phyloP scores from a whole-genome alignment of 2,329 filamentous ascomycete species.

The Aureobasidium pullulans region DNA sequence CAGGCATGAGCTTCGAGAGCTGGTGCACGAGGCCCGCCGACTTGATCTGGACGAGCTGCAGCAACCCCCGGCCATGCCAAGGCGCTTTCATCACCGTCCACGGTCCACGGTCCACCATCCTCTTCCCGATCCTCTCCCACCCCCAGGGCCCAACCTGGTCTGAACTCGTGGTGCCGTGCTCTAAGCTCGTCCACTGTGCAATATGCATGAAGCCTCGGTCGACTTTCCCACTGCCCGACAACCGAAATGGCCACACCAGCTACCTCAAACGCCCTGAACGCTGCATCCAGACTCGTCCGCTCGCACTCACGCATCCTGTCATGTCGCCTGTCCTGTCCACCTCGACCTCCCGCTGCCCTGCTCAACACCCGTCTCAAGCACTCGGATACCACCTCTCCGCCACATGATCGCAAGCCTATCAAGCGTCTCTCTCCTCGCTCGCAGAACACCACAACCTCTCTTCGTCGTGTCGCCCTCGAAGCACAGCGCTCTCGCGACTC shows the following conservation, averaged over 20 bases:
- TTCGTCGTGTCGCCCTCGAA: constrained; percentile 78
- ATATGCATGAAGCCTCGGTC: no score
- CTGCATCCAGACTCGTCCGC: no score
- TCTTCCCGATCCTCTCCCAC: no score
- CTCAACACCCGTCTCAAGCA: not conserved
- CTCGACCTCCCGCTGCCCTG: not conserved
- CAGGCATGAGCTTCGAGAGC: constrained; percentile 22
- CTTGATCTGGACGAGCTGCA: not conserved
- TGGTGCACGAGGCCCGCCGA: not conserved
- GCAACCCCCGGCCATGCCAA: not conserved
- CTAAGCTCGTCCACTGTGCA: no score
- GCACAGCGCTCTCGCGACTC: constrained; percentile 59
- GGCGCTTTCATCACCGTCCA: not conserved
- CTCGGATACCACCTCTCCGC: not conserved
- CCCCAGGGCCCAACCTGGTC: no score
- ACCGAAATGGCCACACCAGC: no score
- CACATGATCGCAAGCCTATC: not conserved
- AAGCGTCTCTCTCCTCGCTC: constrained; percentile 45
- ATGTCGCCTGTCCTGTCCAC: not conserved
- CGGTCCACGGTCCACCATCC: no score
- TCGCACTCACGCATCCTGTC: not conserved
- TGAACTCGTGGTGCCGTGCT: no score
- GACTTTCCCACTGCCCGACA: no score
- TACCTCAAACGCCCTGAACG: not conserved
- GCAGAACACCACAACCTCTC: constrained; percentile 59